A percentile compares a stretch with the other conserved stretches of the same genome.
Evolutionary conservation across 208 protist genomes (phyloP).

Genomic region (Trypanosoma lewisi): DNA sequence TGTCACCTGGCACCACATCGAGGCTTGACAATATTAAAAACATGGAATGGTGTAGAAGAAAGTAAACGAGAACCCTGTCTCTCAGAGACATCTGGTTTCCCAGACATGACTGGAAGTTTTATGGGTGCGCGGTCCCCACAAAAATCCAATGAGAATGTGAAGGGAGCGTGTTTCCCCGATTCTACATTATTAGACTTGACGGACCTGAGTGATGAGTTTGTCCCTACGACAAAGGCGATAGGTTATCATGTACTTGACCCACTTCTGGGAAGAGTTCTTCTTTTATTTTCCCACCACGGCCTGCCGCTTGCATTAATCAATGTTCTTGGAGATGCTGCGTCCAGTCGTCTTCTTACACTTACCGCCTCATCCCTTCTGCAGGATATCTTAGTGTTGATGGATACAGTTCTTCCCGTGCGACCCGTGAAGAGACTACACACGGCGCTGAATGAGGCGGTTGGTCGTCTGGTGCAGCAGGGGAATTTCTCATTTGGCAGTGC

Average conservation of each 20-base stretch:
- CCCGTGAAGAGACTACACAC: constrained; percentile 77
- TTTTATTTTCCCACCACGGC: constrained; percentile 75
- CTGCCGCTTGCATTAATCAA: constrained; percentile 80
- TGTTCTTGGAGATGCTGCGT: constrained; percentile 49
- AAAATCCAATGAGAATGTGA: not conserved
- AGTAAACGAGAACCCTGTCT: constrained; percentile 40
- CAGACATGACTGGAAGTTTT: not conserved
- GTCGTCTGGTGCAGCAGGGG: constrained; percentile 52
- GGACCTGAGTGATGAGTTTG: constrained; percentile 35
- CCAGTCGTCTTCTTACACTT: constrained; percentile 44
- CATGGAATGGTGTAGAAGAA: constrained; percentile 71
- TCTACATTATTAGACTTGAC: constrained; percentile 1
- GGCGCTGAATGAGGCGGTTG: constrained; percentile 71
- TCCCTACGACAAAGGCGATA: constrained; percentile 82
- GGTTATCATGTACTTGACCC: constrained; percentile 85
- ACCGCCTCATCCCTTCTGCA: constrained; percentile 75
- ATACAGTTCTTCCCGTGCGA: constrained; percentile 75
- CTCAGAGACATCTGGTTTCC: not conserved
- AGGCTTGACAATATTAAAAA: constrained; percentile 54
- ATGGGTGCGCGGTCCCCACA: not conserved
- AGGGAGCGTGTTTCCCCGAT: not conserved
- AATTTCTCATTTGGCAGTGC: constrained; percentile 60
- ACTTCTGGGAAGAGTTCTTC: constrained; percentile 66
- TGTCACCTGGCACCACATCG: constrained; percentile 74
- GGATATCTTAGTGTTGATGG: constrained; percentile 84